A percentile compares a stretch with the other conserved stretches of the same genome.
These are phyloP conservation scores for Gliomastix tumulicola DNA, from an alignment of 2,329 filamentous ascomycete species.

Conservation along the genomic window DNA sequence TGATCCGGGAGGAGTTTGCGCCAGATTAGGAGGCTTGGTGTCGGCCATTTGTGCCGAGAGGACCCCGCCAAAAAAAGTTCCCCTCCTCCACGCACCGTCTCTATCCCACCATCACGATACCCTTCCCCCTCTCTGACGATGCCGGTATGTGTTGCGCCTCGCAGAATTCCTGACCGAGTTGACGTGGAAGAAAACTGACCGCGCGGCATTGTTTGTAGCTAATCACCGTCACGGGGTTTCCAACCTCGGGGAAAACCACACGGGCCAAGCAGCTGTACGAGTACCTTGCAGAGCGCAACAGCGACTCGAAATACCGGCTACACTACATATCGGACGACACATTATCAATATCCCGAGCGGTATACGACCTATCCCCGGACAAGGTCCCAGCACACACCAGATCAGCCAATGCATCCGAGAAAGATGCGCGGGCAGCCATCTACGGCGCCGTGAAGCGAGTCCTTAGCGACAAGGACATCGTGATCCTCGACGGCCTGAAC, in stretches of 20 bases:
- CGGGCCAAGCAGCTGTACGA: conserved; percentile 59
- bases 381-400: conserved; percentile 51
- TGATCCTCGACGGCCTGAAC: conserved; percentile 74
- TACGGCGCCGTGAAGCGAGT: conserved; percentile 74
- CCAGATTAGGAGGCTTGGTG: not conserved
- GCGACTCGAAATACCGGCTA: conserved; percentile 49
- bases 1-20: too few species aligned
- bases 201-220: conserved; percentile 49
- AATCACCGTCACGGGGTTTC: conserved; percentile 60
- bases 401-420: conserved; percentile 69
- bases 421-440: conserved; percentile 70
- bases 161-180: too few species aligned
- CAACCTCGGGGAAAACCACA: conserved; percentile 62
- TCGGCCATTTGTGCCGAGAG: not conserved
- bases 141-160: conserved; percentile 5
- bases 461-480: conserved; percentile 65
- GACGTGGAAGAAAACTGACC: too few species aligned
- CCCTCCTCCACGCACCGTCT: not conserved
- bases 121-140: not conserved
- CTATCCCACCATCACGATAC: not conserved
- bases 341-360: conserved; percentile 60
- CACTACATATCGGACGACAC: conserved; percentile 69
- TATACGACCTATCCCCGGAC: conserved; percentile 58
- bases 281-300: conserved; percentile 55
- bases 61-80: not conserved